phyloP scores from a whole-genome alignment of 257 asterid genomes.

The Solanum pinnatisectum region DNA sequence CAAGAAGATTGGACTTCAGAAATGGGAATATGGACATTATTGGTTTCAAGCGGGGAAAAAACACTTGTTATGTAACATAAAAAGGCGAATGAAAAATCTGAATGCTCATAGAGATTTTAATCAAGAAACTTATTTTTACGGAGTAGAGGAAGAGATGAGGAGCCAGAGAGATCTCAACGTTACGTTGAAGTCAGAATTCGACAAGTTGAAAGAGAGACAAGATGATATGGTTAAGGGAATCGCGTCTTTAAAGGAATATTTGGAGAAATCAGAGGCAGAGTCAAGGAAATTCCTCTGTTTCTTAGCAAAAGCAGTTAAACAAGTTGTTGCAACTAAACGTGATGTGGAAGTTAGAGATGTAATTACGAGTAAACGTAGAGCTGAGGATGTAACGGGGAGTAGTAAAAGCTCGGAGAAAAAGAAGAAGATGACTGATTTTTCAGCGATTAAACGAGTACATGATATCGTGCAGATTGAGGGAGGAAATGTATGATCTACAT shows the following conservation, averaged over 20 bases:
- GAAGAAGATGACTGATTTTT: neutral
- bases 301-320: conserved; percentile 13
- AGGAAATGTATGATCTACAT: neutral
- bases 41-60: conserved; percentile 40
- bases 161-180: neutral
- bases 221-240: conserved; percentile 13
- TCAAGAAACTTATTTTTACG: neutral
- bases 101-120: neutral
- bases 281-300: neutral
- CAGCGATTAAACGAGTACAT: neutral
- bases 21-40: conserved; percentile 42
- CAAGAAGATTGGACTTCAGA: conserved; percentile 40
- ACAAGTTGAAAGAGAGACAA: conserved; percentile 20
- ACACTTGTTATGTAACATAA: conserved; percentile 34
- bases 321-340: conserved; percentile 1
- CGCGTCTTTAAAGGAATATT: neutral
- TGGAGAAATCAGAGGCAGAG: neutral
- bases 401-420: conserved; percentile 1
- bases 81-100: conserved; percentile 10
- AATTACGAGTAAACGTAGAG: neutral
- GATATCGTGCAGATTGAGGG: neutral
- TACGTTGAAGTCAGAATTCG: conserved; percentile 19
- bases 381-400: neutral
- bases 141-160: neutral
- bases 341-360: neutral